A percentile compares a stretch with the other conserved stretches of the same genome.
phyloP scores from a whole-genome alignment of 2,329 filamentous ascomycete species.

The Colletotrichum sansevieriae region DNA sequence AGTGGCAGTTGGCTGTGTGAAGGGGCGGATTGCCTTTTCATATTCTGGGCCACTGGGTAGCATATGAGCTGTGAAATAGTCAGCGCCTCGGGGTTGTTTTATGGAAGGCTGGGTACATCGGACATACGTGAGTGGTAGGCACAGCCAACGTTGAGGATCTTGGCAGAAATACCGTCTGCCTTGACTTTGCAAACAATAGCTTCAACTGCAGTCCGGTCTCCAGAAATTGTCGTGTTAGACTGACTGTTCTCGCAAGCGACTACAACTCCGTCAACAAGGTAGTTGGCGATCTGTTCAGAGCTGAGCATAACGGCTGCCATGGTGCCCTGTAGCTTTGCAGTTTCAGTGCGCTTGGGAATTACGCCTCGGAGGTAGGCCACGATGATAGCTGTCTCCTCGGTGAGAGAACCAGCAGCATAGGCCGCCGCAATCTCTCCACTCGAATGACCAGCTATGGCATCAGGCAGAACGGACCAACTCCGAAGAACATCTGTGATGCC shows the following conservation, averaged over 20 bases:
- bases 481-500: conserved; percentile 55
- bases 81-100: no score
- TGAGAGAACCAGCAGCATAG: conserved; percentile 54
- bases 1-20: neutral
- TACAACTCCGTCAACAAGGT: conserved; percentile 45
- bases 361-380: conserved; percentile 56
- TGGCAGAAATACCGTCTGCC: conserved; percentile 46
- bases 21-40: conserved; percentile 13
- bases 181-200: conserved; percentile 47
- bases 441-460: conserved; percentile 56
- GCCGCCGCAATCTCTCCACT: conserved; percentile 60
- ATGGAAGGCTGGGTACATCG: neutral
- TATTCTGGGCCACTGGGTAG: neutral
- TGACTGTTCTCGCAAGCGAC: conserved; percentile 50
- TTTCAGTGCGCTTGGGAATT: neutral
- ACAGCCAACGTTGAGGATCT: conserved; percentile 52
- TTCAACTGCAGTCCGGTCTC: conserved; percentile 43
- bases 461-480: conserved; percentile 48
- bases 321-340: conserved; percentile 39
- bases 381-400: conserved; percentile 51
- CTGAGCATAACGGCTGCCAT: conserved; percentile 58
- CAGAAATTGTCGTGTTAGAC: conserved; percentile 47
- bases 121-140: conserved; percentile 55
- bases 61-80: conserved; percentile 3
- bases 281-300: conserved; percentile 45